phyloP scores from a whole-genome alignment of 1,284 basidiomycete genomes.

The Leccinum colubrinum region DNA sequence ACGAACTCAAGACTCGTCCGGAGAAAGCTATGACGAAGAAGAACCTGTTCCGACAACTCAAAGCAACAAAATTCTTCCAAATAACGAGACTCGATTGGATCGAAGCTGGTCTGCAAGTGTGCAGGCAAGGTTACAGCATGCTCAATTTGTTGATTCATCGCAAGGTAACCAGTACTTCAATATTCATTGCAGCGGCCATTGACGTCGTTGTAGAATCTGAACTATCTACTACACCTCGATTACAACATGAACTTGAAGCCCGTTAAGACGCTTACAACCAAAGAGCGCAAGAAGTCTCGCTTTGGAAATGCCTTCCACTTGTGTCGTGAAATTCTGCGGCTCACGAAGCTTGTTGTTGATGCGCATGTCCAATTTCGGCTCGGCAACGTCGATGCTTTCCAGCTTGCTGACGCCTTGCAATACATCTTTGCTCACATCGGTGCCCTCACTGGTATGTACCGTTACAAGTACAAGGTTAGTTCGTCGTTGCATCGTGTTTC shows the following conservation, averaged over 20 bases:
- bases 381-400: constrained; percentile 99
- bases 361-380: constrained; percentile 98
- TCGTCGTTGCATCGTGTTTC: neutral
- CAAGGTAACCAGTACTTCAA: constrained; percentile 51
- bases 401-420: constrained; percentile 97
- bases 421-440: constrained; percentile 98
- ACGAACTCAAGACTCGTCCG: constrained; percentile 84
- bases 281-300: constrained; percentile 99
- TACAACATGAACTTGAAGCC: constrained; percentile 98
- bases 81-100: constrained; percentile 98
- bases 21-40: constrained; percentile 99
- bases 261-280: constrained; percentile 98
- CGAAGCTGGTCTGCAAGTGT: constrained; percentile 97
- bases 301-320: constrained; percentile 99
- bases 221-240: constrained; percentile 89
- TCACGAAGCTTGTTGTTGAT: constrained; percentile 98
- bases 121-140: constrained; percentile 99
- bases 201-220: constrained; percentile 69
- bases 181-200: neutral
- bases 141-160: constrained; percentile 98
- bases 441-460: constrained; percentile 98
- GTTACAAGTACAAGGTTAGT: constrained; percentile 95
- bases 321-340: constrained; percentile 94
- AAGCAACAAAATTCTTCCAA: constrained; percentile 99
- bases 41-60: constrained; percentile 93